Conservation (phyloP, 257 asterid species). For the Plectranthus barbatus region DNA sequence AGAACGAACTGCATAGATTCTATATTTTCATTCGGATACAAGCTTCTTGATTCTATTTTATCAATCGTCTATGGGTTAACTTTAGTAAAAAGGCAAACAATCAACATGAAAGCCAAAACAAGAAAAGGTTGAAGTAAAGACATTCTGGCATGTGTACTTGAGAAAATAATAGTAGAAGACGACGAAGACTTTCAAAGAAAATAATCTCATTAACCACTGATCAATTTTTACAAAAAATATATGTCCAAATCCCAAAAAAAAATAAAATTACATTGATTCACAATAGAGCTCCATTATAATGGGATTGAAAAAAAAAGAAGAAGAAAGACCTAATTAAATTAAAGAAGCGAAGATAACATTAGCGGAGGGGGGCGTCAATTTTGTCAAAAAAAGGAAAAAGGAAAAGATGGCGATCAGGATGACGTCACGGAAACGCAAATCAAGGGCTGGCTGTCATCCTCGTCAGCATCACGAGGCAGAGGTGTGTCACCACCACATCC, state of each 20-base stretch:
- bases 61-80: too few relatives aligned
- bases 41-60: too few relatives aligned
- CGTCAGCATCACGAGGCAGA: conserved; percentile 21
- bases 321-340: neutral
- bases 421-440: conserved; percentile 53
- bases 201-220: neutral
- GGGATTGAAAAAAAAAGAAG: neutral
- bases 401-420: conserved; percentile 19
- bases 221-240: conserved; percentile 9
- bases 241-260: conserved; percentile 12
- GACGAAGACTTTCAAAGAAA: too few relatives aligned
- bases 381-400: neutral
- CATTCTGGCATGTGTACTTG: too few relatives aligned
- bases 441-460: conserved; percentile 43
- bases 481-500: conserved; percentile 29
- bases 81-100: too few relatives aligned
- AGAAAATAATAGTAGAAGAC: too few relatives aligned
- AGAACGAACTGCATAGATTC: too few relatives aligned
- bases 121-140: too few relatives aligned
- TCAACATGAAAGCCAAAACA: too few relatives aligned
- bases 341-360: conserved; percentile 4
- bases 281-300: conserved; percentile 14
- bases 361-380: neutral
- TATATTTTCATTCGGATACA: too few relatives aligned
- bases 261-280: conserved; percentile 19